phyloP scores from a whole-genome alignment of 345 rosid species.

The Arabidopsis arenosa region DNA sequence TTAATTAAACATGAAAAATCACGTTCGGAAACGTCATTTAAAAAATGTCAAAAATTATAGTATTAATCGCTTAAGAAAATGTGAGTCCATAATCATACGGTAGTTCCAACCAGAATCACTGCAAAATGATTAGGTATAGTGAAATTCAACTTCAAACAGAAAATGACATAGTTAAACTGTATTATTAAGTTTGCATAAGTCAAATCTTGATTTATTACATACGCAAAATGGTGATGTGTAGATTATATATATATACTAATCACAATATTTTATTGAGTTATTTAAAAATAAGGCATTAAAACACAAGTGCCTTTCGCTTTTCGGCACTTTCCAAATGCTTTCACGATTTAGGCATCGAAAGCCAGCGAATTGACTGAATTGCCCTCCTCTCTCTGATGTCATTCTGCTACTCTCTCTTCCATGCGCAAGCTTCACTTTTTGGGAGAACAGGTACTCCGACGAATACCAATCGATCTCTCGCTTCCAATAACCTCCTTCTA shows the following conservation, averaged over 20 bases:
- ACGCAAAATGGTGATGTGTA: not conserved
- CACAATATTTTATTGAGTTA: not conserved
- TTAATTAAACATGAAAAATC: not conserved
- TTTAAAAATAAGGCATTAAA: no score
- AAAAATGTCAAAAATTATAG: not conserved
- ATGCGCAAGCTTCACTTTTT: no score
- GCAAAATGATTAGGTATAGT: not conserved
- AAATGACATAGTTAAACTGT: not conserved
- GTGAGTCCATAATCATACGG: not conserved
- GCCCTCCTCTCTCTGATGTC: no score
- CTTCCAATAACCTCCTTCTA: conserved; percentile 66
- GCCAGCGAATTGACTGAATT: no score
- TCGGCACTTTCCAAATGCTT: no score
- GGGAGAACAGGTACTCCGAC: not conserved
- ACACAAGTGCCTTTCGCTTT: no score
- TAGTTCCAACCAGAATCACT: not conserved
- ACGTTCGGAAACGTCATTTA: not conserved
- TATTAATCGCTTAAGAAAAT: not conserved
- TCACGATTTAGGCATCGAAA: no score
- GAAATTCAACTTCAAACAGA: not conserved
- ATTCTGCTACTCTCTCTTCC: no score
- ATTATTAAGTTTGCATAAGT: not conserved
- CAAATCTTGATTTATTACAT: conserved; percentile 5
- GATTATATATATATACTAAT: not conserved
- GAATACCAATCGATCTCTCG: conserved; percentile 75